A percentile compares a stretch with the other conserved stretches of the same genome.
phyloP scores from a whole-genome alignment of 1,284 basidiomycete genomes.

The Cryptococcus sp. region DNA sequence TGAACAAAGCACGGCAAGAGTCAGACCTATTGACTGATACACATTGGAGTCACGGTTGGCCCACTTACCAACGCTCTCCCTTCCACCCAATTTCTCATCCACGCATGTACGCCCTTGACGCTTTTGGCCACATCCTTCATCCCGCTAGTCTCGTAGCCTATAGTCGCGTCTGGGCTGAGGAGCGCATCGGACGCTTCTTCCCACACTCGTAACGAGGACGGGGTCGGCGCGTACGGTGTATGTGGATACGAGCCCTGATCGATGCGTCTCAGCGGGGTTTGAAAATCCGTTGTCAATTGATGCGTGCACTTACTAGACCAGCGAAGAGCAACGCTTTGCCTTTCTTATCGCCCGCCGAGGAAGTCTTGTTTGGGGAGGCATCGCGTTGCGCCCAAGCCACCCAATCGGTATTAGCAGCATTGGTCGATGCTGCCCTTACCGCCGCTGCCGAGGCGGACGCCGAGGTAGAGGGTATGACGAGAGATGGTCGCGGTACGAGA shows the following conservation, averaged over 20 bases:
- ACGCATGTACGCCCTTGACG: conserved; percentile 35
- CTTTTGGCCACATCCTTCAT: conserved; percentile 45
- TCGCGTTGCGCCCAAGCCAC: conserved; percentile 39
- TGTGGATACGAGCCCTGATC: conserved; percentile 51
- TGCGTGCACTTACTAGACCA: conserved; percentile 42
- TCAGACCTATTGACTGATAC: too few relatives aligned
- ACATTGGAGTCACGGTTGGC: background rate
- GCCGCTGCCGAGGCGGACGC: background rate
- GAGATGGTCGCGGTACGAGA: background rate
- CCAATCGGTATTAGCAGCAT: conserved; percentile 41
- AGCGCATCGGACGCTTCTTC: conserved; percentile 50
- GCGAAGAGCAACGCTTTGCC: conserved; percentile 47
- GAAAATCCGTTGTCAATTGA: background rate
- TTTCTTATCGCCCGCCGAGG: background rate
- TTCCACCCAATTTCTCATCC: conserved; percentile 52
- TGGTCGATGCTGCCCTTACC: conserved; percentile 30
- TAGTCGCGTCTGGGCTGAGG: conserved; percentile 42
- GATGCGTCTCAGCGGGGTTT: background rate
- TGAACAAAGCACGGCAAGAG: conserved; percentile 6
- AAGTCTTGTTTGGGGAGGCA: conserved; percentile 1
- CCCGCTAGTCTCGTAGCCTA: conserved; percentile 45
- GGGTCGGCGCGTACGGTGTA: conserved; percentile 47
- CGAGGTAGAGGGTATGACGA: background rate
- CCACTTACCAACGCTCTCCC: conserved; percentile 43
- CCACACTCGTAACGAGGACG: conserved; percentile 47